phyloP scores from a whole-genome alignment of 768 basidiomycete genomes.

The Rhodotorula paludigena region DNA sequence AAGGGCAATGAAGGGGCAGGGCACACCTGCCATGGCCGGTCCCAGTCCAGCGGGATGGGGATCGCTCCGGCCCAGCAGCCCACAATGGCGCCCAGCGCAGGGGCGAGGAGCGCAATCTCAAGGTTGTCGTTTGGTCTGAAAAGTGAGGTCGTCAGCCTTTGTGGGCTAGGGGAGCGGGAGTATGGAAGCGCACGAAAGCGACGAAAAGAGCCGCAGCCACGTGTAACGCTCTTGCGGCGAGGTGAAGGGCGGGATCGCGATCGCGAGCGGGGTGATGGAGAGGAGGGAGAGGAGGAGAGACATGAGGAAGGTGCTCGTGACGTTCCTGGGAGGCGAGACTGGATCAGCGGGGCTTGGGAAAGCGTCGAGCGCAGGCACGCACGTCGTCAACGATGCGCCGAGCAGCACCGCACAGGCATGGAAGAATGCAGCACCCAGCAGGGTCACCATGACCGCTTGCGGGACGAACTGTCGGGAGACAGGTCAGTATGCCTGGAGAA shows the following conservation, averaged over 20 bases:
- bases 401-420: slow-evolving; percentile 60
- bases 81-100: slow-evolving; percentile 63
- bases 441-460: slow-evolving; percentile 47
- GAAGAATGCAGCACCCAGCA: slow-evolving; percentile 53
- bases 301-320: slow-evolving; percentile 62
- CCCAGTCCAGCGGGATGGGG: slow-evolving; percentile 92
- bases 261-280: slow-evolving; percentile 52
- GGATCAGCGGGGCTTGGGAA: slow-evolving; percentile 50
- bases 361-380: slow-evolving; percentile 24
- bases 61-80: slow-evolving; percentile 78
- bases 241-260: slow-evolving; percentile 67
- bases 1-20: background rate
- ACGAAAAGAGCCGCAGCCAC: slow-evolving; percentile 75
- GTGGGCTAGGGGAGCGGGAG: background rate
- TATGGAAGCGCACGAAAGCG: slow-evolving; percentile 62
- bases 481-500: background rate
- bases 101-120: slow-evolving; percentile 74
- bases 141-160: background rate
- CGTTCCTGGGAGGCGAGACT: slow-evolving; percentile 50
- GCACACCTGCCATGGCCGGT: slow-evolving; percentile 90
- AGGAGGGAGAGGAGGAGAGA: slow-evolving; percentile 65
- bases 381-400: slow-evolving; percentile 61
- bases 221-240: slow-evolving; percentile 63
- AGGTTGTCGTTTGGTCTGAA: slow-evolving; percentile 53
- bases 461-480: slow-evolving; percentile 11